Evolutionary conservation across 177 flowering plant genomes (phyloP), one percentile per base, ranked within the genome.

Genomic region (Tripterygium wilfordii): DNA sequence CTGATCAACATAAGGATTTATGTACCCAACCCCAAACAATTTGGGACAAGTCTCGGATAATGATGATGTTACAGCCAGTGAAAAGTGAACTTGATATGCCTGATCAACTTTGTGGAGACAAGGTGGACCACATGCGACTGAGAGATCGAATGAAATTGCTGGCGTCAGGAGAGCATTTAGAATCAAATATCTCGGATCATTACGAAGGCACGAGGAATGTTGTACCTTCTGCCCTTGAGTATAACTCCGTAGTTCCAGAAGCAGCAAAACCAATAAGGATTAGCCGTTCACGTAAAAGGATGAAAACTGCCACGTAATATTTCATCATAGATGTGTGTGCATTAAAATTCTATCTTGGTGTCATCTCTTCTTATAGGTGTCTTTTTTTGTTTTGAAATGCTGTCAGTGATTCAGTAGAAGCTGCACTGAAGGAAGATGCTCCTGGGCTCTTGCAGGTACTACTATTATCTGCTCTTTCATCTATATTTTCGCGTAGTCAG

Each of bases 401-500:
- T 51, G 8, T n/a, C 79, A 91, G 98, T 60, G 71, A 77, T 57
- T 88, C 85, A 1, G 68, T 77, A 54, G 82, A 74, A 67, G 77
- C 77, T 19, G 95, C 98, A 6, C 52, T 91, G 42, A 85, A 88
- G 67, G 98, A 91, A 67, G 98, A 91, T 85, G 96, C 85, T 58
- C 96, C 98, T 45, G 98, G 85, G 43, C 90, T 91, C 42, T 71
- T 91, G 44, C 67, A 74, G 95, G 98, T 88, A 66, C 36, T 22
- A 17, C 18, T 5, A 38, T 29, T 24, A 36, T 43, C 10, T 55
- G 6, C 8, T 42, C n/a, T 15, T 26, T 36, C 19, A 18, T 31
- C 57, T 39, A 14, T 35, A 13, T 31, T 33, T 16, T 8, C 3
- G 17, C 13, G 36, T 20, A 39, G 25, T 26, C 37, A 45, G 8